These are phyloP conservation scores for Choanephora cucurbitarum DNA, from an alignment of 371 early-diverging fungal species.

Conservation along the genomic window DNA sequence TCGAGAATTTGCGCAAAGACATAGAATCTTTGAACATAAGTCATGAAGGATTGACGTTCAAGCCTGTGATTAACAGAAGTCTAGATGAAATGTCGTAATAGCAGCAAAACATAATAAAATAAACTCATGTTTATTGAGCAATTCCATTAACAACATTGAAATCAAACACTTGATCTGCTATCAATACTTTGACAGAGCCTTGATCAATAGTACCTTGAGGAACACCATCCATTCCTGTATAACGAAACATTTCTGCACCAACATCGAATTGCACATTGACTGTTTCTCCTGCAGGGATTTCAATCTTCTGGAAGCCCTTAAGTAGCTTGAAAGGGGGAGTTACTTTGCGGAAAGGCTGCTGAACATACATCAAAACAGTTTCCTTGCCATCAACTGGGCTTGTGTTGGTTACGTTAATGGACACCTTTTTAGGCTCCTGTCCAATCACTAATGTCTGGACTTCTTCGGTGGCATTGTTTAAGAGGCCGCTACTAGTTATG, in stretches of 20 bases:
- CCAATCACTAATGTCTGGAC: conserved; percentile 12
- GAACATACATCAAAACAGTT: conserved; percentile 61
- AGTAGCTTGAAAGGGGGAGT: conserved; percentile 44
- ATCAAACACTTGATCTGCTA: conserved; percentile 26
- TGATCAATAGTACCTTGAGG: conserved; percentile 30
- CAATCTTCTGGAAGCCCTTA: conserved; percentile 57
- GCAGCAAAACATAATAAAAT: no score
- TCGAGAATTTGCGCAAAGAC: conserved; percentile 25
- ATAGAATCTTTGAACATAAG: conserved; percentile 10
- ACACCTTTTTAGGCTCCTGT: conserved; percentile 28
- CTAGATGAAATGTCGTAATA: not conserved
- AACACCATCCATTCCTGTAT: conserved; percentile 34
- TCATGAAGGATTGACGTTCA: conserved; percentile 3
- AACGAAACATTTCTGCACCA: conserved; percentile 35
- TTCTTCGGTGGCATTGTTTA: not conserved
- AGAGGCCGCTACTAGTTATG: conserved; percentile 22
- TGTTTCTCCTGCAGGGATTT: conserved; percentile 42
- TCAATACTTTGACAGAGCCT: conserved; percentile 31
- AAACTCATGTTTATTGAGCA: not conserved
- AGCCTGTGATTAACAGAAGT: conserved; percentile 6
- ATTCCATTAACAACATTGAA: conserved; percentile 16
- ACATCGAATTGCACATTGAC: conserved; percentile 45
- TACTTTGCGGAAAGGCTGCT: conserved; percentile 54
- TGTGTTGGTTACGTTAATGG: conserved; percentile 53
- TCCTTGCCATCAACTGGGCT: conserved; percentile 55